Evolutionary conservation across 1,284 basidiomycete genomes (phyloP), one percentile per base, ranked within the genome.

Genomic region (Heterobasidion annosum): DNA sequence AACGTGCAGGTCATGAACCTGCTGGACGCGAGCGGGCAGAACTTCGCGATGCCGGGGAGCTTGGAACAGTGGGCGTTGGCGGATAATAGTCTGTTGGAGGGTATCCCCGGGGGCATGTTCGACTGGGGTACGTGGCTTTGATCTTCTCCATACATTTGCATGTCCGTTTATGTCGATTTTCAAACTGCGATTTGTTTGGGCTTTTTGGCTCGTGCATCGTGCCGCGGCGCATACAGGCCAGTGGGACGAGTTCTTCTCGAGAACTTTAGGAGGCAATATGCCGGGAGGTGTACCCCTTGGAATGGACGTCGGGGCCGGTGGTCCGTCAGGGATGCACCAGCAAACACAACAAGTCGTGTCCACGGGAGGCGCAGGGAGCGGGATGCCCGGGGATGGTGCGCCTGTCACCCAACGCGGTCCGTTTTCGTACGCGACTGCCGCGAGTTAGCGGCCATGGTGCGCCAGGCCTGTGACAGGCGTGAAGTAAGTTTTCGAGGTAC

Each of bases 71-170:
- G 79, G 62, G 78, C 81, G 34, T 72, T 81, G 67, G 78, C 82
- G n/a, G 88, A 93, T 67, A 78, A 73, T 53, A 82, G 78, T 33
- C 79, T 91, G 58, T 70, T 94, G 64, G 88, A 91, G 61, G 85
- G 86, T 1, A 79, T 93, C 49, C 91, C 91, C 13, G 83, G 82
- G n/a, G 79, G 81, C 25, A 91, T 91, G 79, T 92, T 92, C 70
- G 88, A 93, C 68, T 94, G 88, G 88, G 79, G 87, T 88, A 60
- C 64, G 83, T 76, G 18, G 8, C 50, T 56, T 52, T 53, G 48
- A 46, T 51, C 52, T 33, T 55, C 54, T 48, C 56, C 57, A 35
- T 51, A n/a, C 10, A 44, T 15, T 34, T 16, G 12, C 40, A 13
- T 16, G 40, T 43, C 16, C 40, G 3, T 13, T 16, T 16, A 13